phyloP scores from a whole-genome alignment of 257 asterid species.

The Avicennia marina region DNA sequence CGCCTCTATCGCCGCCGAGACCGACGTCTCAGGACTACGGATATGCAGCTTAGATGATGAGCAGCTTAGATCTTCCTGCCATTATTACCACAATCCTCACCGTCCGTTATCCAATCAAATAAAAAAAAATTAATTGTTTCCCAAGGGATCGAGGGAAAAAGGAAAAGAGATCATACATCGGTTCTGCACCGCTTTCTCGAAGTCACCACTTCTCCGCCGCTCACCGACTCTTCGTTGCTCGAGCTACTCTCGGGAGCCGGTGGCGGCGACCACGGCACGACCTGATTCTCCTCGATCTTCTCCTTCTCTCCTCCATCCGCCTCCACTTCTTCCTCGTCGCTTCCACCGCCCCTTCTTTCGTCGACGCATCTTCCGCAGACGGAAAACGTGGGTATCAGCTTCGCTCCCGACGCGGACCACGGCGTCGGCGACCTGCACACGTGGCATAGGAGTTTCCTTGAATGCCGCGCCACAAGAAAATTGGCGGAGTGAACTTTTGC shows the following conservation, averaged over 20 bases:
- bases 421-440: constrained; percentile 57
- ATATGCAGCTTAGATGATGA: constrained; percentile 4
- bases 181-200: constrained; percentile 30
- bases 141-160: background rate
- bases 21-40: too few relatives aligned
- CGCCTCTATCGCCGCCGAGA: too few relatives aligned
- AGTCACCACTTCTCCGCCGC: constrained; percentile 9
- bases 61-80: constrained; percentile 26
- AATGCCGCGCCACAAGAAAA: constrained; percentile 72
- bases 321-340: constrained; percentile 20
- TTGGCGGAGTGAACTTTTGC: constrained; percentile 78
- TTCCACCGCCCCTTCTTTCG: constrained; percentile 1
- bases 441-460: constrained; percentile 63
- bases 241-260: constrained; percentile 36
- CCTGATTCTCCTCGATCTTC: constrained; percentile 47
- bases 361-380: constrained; percentile 42
- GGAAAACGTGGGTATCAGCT: constrained; percentile 44
- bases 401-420: constrained; percentile 66
- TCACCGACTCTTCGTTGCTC: constrained; percentile 28
- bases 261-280: constrained; percentile 55
- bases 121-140: background rate
- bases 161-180: constrained; percentile 22
- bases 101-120: background rate
- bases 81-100: background rate
- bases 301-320: constrained; percentile 15